Conservation (phyloP, 345 rosid species). For the Acer saccharum region DNA sequence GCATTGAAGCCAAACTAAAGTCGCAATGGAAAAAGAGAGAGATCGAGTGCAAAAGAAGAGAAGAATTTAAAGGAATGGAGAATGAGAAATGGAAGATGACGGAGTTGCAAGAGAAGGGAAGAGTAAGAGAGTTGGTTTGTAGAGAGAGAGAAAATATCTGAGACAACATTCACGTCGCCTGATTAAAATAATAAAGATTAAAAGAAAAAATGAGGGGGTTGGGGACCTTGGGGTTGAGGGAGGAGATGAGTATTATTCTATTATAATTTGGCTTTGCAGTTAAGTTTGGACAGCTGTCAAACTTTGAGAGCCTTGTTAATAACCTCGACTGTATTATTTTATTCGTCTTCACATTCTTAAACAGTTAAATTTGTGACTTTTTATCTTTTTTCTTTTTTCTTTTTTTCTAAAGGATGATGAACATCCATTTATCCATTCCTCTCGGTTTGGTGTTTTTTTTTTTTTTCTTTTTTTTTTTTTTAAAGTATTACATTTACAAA, state of each 20-base stretch:
- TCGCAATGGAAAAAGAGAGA: too few relatives aligned
- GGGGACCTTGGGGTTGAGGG: not conserved
- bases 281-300: not conserved
- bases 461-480: too few relatives aligned
- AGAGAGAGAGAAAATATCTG: constrained; percentile 21
- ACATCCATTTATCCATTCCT: too few relatives aligned
- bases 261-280: not conserved
- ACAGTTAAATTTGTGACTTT: too few relatives aligned
- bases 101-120: not conserved
- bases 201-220: not conserved
- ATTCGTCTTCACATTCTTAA: too few relatives aligned
- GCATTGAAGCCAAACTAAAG: not conserved
- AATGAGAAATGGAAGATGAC: not conserved
- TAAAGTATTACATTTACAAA: too few relatives aligned
- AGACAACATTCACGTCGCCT: not conserved
- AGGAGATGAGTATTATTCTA: too few relatives aligned
- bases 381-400: too few relatives aligned
- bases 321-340: too few relatives aligned
- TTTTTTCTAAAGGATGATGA: too few relatives aligned
- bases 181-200: not conserved
- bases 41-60: not conserved
- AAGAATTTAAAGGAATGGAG: not conserved
- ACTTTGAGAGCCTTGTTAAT: not conserved
- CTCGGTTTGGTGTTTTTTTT: too few relatives aligned
- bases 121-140: too few relatives aligned